These are phyloP conservation scores for Fusarium ambrosium DNA, from an alignment of 2,329 filamentous ascomycete genomes.

Conservation along the genomic window DNA sequence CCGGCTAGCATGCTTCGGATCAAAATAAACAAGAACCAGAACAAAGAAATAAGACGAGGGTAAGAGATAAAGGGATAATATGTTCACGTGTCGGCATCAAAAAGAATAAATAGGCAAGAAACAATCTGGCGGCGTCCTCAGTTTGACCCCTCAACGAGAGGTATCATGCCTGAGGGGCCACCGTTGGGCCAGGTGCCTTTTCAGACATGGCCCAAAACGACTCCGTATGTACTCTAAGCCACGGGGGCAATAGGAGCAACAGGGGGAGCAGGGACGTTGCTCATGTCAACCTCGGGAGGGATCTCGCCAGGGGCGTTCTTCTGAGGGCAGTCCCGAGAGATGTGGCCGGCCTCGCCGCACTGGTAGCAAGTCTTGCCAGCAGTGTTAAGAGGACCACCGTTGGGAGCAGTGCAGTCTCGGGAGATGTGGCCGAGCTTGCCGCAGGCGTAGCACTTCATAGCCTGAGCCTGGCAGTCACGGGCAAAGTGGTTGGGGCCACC, in stretches of 20 bases:
- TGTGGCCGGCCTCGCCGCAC: constrained; percentile 95
- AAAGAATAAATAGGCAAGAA: constrained; percentile 43
- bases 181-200: constrained; percentile 23
- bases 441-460: constrained; percentile 98
- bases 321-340: constrained; percentile 93
- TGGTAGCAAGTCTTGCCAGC: constrained; percentile 99
- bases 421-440: constrained; percentile 96
- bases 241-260: constrained; percentile 61
- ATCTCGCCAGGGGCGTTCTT: constrained; percentile 69
- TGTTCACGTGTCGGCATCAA: constrained; percentile 50
- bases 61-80: constrained; percentile 41
- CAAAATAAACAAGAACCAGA: constrained; percentile 49
- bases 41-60: constrained; percentile 47
- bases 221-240: constrained; percentile 48
- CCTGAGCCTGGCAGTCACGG: constrained; percentile 96
- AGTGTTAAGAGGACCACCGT: constrained; percentile 94
- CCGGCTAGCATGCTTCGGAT: constrained; percentile 49
- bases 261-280: constrained; percentile 58
- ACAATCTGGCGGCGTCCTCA: constrained; percentile 32
- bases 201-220: constrained; percentile 19
- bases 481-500: constrained; percentile 97
- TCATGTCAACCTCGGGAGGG: constrained; percentile 58
- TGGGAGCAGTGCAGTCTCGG: constrained; percentile 93
- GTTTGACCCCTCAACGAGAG: constrained; percentile 11
- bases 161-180: constrained; percentile 18